Conservation (phyloP, 1,284 basidiomycete genomes). For the Ganoderma boninense region DNA sequence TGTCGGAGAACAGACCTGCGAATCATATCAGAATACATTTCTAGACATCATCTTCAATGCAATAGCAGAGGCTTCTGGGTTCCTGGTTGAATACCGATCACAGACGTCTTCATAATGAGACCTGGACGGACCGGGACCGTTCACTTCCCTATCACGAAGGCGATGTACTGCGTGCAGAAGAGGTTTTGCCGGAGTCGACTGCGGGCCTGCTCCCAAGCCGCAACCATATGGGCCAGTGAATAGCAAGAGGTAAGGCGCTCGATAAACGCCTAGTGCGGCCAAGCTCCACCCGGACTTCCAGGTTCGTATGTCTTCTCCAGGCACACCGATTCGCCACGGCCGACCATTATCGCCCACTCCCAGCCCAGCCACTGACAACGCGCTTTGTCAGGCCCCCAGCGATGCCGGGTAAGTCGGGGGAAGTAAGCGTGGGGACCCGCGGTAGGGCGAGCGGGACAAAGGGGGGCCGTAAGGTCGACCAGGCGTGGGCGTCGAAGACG, state of each 20-base stretch:
- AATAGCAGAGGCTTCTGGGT: constrained; percentile 5
- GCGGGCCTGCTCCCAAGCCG: neutral
- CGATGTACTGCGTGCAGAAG: neutral
- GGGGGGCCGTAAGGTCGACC: constrained; percentile 12
- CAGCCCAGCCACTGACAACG: constrained; percentile 3
- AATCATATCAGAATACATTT: constrained; percentile 8
- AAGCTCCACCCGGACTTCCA: constrained; percentile 13
- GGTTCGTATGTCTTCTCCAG: constrained; percentile 19
- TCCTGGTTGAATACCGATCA: constrained; percentile 8
- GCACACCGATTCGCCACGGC: constrained; percentile 15
- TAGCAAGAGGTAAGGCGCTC: neutral
- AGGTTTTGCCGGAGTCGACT: neutral
- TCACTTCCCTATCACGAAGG: constrained; percentile 17
- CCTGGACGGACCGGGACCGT: constrained; percentile 8
- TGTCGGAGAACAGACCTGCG: neutral
- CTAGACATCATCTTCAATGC: neutral
- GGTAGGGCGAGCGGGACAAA: constrained; percentile 18
- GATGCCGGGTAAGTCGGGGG: constrained; percentile 21
- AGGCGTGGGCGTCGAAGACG: neutral
- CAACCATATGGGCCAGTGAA: constrained; percentile 10
- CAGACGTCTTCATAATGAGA: constrained; percentile 6
- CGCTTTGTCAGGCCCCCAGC: constrained; percentile 17
- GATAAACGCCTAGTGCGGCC: neutral
- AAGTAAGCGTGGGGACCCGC: constrained; percentile 15
- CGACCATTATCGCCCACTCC: constrained; percentile 17